phyloP scores from a whole-genome alignment of 1,139 yeast genomes.

The Sporopachydermia cereana region DNA sequence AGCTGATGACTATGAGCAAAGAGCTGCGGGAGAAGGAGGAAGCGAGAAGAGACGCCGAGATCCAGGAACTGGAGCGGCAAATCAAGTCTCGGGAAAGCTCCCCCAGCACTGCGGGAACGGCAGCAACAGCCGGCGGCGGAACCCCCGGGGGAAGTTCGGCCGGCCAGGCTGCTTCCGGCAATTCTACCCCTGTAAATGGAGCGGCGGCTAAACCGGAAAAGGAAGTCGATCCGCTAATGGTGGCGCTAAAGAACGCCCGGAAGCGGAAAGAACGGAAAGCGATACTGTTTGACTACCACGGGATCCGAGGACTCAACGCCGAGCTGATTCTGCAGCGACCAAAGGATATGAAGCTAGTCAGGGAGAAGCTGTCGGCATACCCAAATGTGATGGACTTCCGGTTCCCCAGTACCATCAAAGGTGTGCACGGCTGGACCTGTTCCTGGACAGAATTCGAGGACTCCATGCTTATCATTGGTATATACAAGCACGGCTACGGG shows the following conservation, averaged over 20 bases:
- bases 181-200: slow-evolving; percentile 23
- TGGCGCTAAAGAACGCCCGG: slow-evolving; percentile 25
- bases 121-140: slow-evolving; percentile 23
- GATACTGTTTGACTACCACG: slow-evolving; percentile 76
- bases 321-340: slow-evolving; percentile 79
- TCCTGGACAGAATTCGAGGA: slow-evolving; percentile 80
- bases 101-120: slow-evolving; percentile 21
- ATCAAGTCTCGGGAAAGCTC: not conserved
- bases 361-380: slow-evolving; percentile 44
- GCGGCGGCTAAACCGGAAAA: slow-evolving; percentile 17
- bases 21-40: slow-evolving; percentile 59
- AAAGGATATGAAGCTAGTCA: slow-evolving; percentile 59
- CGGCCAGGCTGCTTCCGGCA: slow-evolving; percentile 17
- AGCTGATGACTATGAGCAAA: slow-evolving; percentile 50
- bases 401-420: slow-evolving; percentile 54
- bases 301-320: slow-evolving; percentile 84
- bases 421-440: slow-evolving; percentile 86
- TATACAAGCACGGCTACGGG: slow-evolving; percentile 89
- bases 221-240: slow-evolving; percentile 23
- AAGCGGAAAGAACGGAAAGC: slow-evolving; percentile 79
- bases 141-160: slow-evolving; percentile 9
- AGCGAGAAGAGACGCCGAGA: slow-evolving; percentile 51
- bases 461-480: slow-evolving; percentile 76
- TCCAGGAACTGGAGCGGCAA: slow-evolving; percentile 40
- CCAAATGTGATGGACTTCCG: slow-evolving; percentile 42